Base-by-base conservation (phyloP, 169 alveolate species). In the Blepharisma undulans region DNA sequence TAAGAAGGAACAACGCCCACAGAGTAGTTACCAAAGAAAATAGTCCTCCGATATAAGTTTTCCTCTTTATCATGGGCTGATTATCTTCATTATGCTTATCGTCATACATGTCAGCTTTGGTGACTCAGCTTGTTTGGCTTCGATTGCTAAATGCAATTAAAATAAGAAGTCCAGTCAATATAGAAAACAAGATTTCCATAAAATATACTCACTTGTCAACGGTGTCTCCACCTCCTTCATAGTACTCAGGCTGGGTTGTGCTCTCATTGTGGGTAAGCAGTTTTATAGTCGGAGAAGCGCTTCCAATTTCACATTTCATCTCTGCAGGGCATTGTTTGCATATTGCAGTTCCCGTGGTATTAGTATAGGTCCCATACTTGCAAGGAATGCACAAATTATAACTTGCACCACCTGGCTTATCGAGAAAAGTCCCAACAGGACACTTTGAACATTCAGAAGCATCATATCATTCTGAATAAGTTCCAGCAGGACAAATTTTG, bases 11-110 rank as follows among this genome's bases (percentile, higher is more conserved):
- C 7, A 34, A 1, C 33, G 89, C 78, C 16, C 33, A 29, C 6
- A 84, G 10, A 8, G 10, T 22, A 5, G 22, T n/a, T 10, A 86
- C 36, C 22, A 86, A 25, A 12, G 91, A 27, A 27, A 86, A 86
- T 21, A 86, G n/a, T 25, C 92, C 92, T 76, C 92, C 92, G 14
- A 72, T 29, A 18, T 21, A 22, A 12, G 92, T 88, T 33, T 88
- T 88, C 19, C 85, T 29, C 29, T 29, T 21, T 18, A 8, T 14
- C 76, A 88, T 76, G 1, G 92, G 92, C 72, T 48, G 21, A 48
- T 48, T 48, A 48, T 48, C 66, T 48, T 48, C 14, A 48, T 48
- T 48, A 48, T 48, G 66, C 66, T 48, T 12, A 48, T 12, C 14
- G 14, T 48, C 66, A 48, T 10, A 48, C 66, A 48, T 48, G 14